A percentile compares a stretch with the other conserved stretches of the same genome.
Conservation (phyloP, 208 protist genomes). For the Crithidia mellificae region DNA sequence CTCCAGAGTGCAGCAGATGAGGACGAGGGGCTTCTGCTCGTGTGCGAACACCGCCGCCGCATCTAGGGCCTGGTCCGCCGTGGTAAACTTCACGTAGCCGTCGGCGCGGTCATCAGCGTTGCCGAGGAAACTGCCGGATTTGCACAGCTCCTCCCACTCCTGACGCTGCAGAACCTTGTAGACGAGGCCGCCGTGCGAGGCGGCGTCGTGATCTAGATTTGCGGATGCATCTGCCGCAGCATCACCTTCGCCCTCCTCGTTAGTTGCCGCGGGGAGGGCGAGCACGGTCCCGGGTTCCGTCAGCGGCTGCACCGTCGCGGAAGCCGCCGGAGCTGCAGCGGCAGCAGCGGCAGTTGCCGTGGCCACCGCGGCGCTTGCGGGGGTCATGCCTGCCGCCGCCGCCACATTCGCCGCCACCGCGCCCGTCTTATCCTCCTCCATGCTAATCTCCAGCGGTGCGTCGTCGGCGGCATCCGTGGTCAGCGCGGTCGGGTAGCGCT, state of each 20-base stretch:
- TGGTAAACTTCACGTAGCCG: constrained; percentile 6
- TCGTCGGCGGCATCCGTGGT: constrained; percentile 22
- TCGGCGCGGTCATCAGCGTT: constrained; percentile 1
- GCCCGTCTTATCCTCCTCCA: constrained; percentile 7
- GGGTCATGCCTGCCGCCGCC: neutral
- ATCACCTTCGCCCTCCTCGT: neutral
- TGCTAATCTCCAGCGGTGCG: constrained; percentile 25
- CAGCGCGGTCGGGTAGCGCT: constrained; percentile 26
- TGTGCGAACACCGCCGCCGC: neutral
- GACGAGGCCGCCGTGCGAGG: neutral
- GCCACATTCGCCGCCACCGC: neutral
- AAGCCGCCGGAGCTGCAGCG: neutral
- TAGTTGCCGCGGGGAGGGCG: neutral
- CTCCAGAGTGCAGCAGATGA: constrained; percentile 16
- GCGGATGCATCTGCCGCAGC: neutral
- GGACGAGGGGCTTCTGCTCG: neutral
- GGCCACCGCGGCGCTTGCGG: too few relatives aligned
- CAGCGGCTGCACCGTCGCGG: constrained; percentile 6
- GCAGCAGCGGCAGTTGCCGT: neutral
- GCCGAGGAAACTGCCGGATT: constrained; percentile 3
- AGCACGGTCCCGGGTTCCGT: neutral
- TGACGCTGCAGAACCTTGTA: constrained; percentile 12
- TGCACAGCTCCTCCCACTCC: constrained; percentile 11
- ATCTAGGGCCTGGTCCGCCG: constrained; percentile 13
- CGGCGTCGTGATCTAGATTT: too few relatives aligned